Base-by-base conservation (phyloP, 2,329 filamentous ascomycete species). In the Xylariaceae sp. region DNA sequence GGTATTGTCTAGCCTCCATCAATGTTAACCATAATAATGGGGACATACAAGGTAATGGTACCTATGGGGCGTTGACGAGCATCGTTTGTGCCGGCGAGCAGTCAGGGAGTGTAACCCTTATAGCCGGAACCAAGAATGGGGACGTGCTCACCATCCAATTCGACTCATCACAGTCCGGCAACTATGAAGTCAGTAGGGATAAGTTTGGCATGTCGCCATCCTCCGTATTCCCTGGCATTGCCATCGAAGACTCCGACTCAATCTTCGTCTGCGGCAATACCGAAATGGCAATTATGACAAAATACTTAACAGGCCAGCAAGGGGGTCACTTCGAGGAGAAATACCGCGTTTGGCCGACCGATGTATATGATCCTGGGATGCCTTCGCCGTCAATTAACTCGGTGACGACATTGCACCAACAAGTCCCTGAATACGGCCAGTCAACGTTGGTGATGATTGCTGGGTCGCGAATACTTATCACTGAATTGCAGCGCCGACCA, bases 101-200 rank as follows among this genome's bases (percentile, higher is more conserved):
- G 2, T 42, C 50, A 1, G 56, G 67, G 12, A 66, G 64, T 6
- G 63, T 69, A 0, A 65, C 73, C 14, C 48, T 84, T 1, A 65
- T 78, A 3, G 65, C 76, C 7, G 83, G 83, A 7, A 83, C 80
- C 21, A 76, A 81, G 50, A 79, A 79, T 53, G 83, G 83, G 1
- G 75, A 81, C 37, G 67, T 85, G 1, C 66, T 82, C 23, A 80
- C 74, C 0, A 51, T 81, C 16, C 44, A 53, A 10, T 59, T 69
- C 5, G 44, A 60, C 20, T 40, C 50, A 14, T 26, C 40, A 1
- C 54, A 68, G 14, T 59, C 70, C 10, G 54, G 47, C 42, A 45
- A 40, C 5, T 26, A 57, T 19, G 48, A 53, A 51, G 29, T 64
- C 23, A 42, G 43, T 19, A 54, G 56, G 44, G 54, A 67, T 14